A percentile compares a stretch with the other conserved stretches of the same genome.
phyloP scores from a whole-genome alignment of 371 early-diverging fungal species.

The Mortierella sp. region DNA sequence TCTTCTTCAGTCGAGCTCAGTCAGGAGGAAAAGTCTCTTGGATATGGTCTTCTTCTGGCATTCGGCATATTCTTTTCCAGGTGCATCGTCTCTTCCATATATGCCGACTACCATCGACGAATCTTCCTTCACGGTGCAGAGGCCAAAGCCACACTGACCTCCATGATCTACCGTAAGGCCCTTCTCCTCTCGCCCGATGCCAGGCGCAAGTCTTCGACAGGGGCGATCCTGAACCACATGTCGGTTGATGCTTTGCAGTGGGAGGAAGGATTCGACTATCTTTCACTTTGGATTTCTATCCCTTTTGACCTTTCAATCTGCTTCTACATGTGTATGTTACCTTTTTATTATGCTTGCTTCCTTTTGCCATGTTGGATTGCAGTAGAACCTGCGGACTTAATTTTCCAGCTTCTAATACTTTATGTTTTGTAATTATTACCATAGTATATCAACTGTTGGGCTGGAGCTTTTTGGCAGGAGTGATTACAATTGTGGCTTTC shows the following conservation, averaged over 20 bases:
- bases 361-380: background rate
- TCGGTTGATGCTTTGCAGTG: conserved; percentile 75
- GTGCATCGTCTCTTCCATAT: conserved; percentile 76
- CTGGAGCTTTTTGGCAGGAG: conserved; percentile 76
- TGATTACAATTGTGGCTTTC: conserved; percentile 68
- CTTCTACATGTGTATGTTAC: conserved; percentile 68
- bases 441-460: conserved; percentile 75
- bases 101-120: background rate
- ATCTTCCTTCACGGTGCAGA: conserved; percentile 49
- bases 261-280: conserved; percentile 61
- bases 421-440: background rate
- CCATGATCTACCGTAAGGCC: conserved; percentile 92
- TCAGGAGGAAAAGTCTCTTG: conserved; percentile 22
- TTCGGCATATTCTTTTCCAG: conserved; percentile 84
- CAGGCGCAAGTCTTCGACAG: conserved; percentile 81
- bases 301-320: conserved; percentile 90
- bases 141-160: conserved; percentile 82
- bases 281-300: conserved; percentile 71
- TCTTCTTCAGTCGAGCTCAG: background rate
- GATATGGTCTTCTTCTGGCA: conserved; percentile 34
- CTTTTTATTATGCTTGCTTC: background rate
- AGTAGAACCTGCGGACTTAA: background rate
- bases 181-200: conserved; percentile 84
- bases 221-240: conserved; percentile 90
- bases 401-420: background rate